Evolutionary conservation across 768 basidiomycete species (phyloP), one percentile per base, ranked within the genome.

Genomic region (Hydnomerulius pinastri): DNA sequence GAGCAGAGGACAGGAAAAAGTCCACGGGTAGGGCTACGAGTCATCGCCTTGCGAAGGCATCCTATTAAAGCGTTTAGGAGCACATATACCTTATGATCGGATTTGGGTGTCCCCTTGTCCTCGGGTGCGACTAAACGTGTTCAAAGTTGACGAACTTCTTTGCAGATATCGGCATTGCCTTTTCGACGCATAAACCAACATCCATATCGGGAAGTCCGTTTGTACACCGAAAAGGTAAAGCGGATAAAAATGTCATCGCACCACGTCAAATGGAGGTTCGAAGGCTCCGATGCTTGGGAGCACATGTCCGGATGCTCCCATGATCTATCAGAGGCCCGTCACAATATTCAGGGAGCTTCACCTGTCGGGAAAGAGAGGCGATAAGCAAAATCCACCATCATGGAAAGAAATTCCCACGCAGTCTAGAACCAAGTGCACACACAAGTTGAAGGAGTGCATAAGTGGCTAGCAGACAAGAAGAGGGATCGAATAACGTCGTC

Each of bases 41-140:
- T 17, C 20, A 44, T 51, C 24, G 4, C 36, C 28, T 21, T 48
- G 32, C 7, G 37, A 29, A n/a, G 25, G 27, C 28, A 43, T 30
- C 30, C 53, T 66, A 60, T 58, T 70, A 70, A 70, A 59, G 46
- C 46, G 24, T 51, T 41, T 36, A 33, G 18, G 11, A 48, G 27
- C 27, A 15, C 12, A 4, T 38, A 49, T 49, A 48, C 59, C 44
- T 62, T 62, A 48, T 66, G 20, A 28, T 56, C 63, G 5, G 6
- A 68, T 68, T 60, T 66, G 63, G 66, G 33, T 10, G 40, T 62
- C 52, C 63, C 63, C 59, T 67, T 67, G 61, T 67, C 35, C 4
- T 46, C 53, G 39, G 33, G 49, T 40, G 50, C 28, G 38, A 35
- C 53, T 32, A 23, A 28, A 40, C 30, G 2, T 44, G 17, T 36